Percentiles rank a stretch among this genome's conserved stretches.
Evolutionary conservation across 1,284 basidiomycete species (phyloP).

Genomic region (Pascua sp.): DNA sequence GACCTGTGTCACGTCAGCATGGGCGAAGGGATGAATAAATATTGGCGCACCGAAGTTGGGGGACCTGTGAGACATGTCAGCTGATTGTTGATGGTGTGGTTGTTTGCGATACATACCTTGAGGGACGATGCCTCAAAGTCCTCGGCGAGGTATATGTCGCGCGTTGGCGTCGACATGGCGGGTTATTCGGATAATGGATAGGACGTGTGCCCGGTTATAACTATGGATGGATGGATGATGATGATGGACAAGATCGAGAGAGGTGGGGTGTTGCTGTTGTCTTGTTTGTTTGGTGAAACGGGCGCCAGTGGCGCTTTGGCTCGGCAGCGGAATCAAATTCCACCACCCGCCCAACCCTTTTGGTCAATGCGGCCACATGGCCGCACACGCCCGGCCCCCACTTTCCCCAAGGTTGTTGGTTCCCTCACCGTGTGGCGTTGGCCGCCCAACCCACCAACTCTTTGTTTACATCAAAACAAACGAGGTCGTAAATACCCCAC

Average conservation of each 20-base stretch:
- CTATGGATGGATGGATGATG: not conserved
- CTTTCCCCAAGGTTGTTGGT: too few relatives aligned
- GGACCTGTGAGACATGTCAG: constrained; percentile 30
- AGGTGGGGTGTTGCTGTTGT: not conserved
- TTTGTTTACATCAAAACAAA: too few relatives aligned
- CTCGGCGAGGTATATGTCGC: constrained; percentile 64
- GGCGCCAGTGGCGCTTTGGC: too few relatives aligned
- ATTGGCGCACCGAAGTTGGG: constrained; percentile 42
- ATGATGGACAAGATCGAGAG: not conserved
- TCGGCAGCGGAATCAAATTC: too few relatives aligned
- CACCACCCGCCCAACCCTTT: too few relatives aligned
- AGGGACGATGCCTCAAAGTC: constrained; percentile 76
- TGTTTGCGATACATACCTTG: constrained; percentile 48
- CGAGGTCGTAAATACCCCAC: too few relatives aligned
- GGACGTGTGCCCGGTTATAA: too few relatives aligned
- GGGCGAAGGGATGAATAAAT: not conserved
- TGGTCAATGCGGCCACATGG: too few relatives aligned
- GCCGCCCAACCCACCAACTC: too few relatives aligned
- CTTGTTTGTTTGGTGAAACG: constrained; percentile 9
- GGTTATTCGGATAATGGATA: not conserved
- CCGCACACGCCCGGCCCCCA: too few relatives aligned
- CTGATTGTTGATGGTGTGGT: not conserved
- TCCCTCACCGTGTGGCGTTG: too few relatives aligned
- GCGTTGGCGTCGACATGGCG: constrained; percentile 38
- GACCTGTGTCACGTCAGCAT: constrained; percentile 11